These are phyloP conservation scores for Pseudogymnoascus sp. DNA, from an alignment of 2,329 filamentous ascomycete species.

Conservation along the genomic window DNA sequence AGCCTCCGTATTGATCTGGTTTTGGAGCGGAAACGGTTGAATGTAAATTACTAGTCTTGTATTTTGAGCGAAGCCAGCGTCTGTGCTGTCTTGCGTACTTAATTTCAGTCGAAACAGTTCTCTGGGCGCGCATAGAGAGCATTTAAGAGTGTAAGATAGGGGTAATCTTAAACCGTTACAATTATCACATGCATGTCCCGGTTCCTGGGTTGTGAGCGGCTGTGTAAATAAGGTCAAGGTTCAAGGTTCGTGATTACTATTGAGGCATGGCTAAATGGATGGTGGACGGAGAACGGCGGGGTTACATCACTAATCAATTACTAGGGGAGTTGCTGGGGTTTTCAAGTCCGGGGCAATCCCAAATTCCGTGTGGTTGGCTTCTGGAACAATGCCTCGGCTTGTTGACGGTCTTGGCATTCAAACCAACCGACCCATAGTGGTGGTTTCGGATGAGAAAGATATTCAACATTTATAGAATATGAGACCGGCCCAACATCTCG, in stretches of 20 bases:
- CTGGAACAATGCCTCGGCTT: neutral
- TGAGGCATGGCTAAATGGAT: neutral
- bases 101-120: neutral
- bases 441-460: conserved; percentile 1
- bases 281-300: neutral
- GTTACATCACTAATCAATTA: neutral
- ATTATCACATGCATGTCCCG: conserved; percentile 3
- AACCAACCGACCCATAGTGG: neutral
- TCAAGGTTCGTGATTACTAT: neutral
- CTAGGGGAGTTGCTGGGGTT: neutral
- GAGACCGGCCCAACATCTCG: neutral
- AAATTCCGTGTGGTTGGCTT: neutral
- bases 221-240: neutral
- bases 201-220: neutral
- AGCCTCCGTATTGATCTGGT: conserved; percentile 6
- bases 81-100: neutral
- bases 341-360: neutral
- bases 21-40: neutral
- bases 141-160: conserved; percentile 6
- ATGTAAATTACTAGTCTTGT: conserved; percentile 4
- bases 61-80: conserved; percentile 8
- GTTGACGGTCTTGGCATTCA: conserved; percentile 1
- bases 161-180: conserved; percentile 1
- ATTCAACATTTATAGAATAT: neutral
- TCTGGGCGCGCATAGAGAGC: neutral